A percentile compares a stretch with the other conserved stretches of the same genome.
Conservation (phyloP, 2,329 filamentous ascomycete species). For the Venturia oleaginea region DNA sequence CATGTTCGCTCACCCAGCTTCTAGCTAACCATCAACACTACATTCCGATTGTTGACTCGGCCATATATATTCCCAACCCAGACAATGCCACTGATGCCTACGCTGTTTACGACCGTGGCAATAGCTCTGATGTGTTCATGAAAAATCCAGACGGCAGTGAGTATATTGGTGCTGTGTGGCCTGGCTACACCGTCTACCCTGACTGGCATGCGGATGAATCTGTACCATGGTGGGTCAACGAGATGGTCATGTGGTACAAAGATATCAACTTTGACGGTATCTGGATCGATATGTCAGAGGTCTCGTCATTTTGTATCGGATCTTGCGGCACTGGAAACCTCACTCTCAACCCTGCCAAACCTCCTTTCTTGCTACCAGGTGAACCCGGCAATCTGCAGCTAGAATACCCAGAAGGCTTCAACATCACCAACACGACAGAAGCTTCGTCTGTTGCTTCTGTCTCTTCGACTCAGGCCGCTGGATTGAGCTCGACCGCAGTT, state of each 20-base stretch:
- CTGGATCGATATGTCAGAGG: slow-evolving; percentile 53
- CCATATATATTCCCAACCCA: slow-evolving; percentile 65
- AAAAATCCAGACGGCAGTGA: slow-evolving; percentile 45
- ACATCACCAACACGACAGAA: slow-evolving; percentile 59
- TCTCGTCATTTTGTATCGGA: slow-evolving; percentile 58
- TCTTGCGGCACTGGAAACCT: slow-evolving; percentile 60
- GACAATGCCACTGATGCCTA: slow-evolving; percentile 55
- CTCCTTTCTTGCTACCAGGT: slow-evolving; percentile 55
- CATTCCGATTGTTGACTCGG: slow-evolving; percentile 52
- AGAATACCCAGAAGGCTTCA: slow-evolving; percentile 60
- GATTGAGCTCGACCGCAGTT: slow-evolving; percentile 12
- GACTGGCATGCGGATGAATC: slow-evolving; percentile 53
- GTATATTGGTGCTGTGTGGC: slow-evolving; percentile 49
- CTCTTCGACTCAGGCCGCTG: slow-evolving; percentile 42
- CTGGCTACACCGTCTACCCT: slow-evolving; percentile 49
- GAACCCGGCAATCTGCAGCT: slow-evolving; percentile 52
- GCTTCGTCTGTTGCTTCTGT: slow-evolving; percentile 50
- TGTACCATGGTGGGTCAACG: slow-evolving; percentile 50
- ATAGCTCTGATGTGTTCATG: slow-evolving; percentile 41
- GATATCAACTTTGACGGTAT: slow-evolving; percentile 45
- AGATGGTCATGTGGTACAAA: slow-evolving; percentile 43
- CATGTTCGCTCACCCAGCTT: neutral
- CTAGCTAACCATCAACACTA: slow-evolving; percentile 45
- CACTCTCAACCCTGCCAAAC: slow-evolving; percentile 59
- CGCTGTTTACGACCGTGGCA: slow-evolving; percentile 41